Evolutionary conservation across 805 yeast species (phyloP), one percentile per base, ranked within the genome.

Genomic region (Tetrapisispora iriomotensis): DNA sequence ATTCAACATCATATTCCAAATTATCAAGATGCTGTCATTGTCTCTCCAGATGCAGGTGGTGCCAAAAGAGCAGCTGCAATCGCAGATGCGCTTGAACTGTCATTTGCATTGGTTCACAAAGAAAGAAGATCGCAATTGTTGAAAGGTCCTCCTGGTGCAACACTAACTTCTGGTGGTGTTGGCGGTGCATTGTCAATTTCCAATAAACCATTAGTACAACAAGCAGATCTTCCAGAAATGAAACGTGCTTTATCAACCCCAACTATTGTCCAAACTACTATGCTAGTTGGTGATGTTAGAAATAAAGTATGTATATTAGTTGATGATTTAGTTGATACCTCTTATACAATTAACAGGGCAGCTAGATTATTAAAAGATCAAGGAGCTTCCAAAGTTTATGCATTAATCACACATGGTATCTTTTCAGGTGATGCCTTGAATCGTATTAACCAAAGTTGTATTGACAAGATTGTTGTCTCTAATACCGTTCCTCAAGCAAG

Each of bases 31-130:
- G 82, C 90, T 30, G 95, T 92, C 7, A 77, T 92, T 50, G 96
- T 92, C 25, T 86, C 96, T 1, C 99, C 99, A 0, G 99, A 92
- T 63, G 92, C 96, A 18, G 99, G 99, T 55, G 99, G 99, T 45
- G 99, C 98, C 36, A 92, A 92, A 61, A 69, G 98, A 48, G 96
- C 98, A 24, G 84, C 95, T 1, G 81, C 90, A 1, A 74, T 92
- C 44, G 98, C 98, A 1, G 99, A 92, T 63, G 74, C 82, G 1
- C 65, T 92, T 42, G 87, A 85, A 15, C 74, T 92, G 67, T 74
- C 87, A 20, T 88, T 92, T 66, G 98, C 99, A 0, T 68, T 92
- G 61, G 87, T 92, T 47, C 97, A 92, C 64, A 92, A 92, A 62
- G 98, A 92, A 58, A 71, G 95, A 56, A 69, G 94, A 47, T 73